phyloP scores from a whole-genome alignment of 805 yeast species.

The Ogataea kodamae region DNA sequence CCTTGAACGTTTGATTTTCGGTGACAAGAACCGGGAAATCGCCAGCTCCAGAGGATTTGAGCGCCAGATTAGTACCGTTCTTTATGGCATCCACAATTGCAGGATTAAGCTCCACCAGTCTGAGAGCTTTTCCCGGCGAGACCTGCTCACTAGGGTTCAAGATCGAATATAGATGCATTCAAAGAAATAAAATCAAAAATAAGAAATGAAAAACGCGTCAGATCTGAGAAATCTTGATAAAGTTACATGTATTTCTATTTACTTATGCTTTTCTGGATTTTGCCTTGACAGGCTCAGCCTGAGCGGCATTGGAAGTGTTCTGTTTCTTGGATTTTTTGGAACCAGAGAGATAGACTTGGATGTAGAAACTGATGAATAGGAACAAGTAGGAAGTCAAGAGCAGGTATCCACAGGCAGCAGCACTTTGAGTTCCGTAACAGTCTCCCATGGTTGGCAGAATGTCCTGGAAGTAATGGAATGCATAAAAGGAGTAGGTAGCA shows the following conservation, averaged over 20 bases:
- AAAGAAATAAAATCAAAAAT: constrained; percentile 1
- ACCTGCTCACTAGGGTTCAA: constrained; percentile 23
- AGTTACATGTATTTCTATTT: no score
- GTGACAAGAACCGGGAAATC: constrained; percentile 60
- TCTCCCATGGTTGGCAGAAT: constrained; percentile 74
- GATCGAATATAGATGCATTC: constrained; percentile 29
- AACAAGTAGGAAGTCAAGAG: constrained; percentile 85
- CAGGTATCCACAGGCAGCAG: constrained; percentile 88
- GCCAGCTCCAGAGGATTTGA: constrained; percentile 20
- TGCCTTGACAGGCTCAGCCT: constrained; percentile 16
- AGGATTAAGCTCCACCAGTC: constrained; percentile 51
- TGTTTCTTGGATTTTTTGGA: constrained; percentile 17
- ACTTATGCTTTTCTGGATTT: constrained; percentile 32
- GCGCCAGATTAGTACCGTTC: constrained; percentile 14
- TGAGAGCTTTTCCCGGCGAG: constrained; percentile 30
- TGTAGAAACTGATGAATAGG: constrained; percentile 89
- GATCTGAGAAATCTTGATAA: no score
- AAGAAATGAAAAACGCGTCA: no score
- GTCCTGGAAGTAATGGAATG: constrained; percentile 57
- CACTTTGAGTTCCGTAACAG: constrained; percentile 89
- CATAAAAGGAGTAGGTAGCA: constrained; percentile 89
- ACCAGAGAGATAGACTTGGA: constrained; percentile 69
- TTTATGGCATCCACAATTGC: constrained; percentile 41
- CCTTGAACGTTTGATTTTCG: constrained; percentile 50
- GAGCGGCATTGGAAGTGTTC: constrained; percentile 16